Base-by-base conservation (phyloP, 1,284 basidiomycete genomes). In the Sphagnurus paluster region DNA sequence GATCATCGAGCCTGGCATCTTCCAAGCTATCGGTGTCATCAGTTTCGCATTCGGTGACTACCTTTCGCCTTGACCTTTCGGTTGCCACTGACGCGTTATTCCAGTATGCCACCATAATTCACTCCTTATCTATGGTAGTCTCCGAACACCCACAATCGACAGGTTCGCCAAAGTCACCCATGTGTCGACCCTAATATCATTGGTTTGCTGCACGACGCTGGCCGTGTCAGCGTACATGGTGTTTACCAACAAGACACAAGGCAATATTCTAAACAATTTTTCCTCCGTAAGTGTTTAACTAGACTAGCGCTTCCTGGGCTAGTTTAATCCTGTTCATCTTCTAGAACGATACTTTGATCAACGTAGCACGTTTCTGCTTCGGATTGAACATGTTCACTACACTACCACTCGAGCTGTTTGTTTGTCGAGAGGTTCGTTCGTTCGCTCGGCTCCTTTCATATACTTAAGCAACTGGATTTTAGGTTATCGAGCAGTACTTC, bases 351-450 rank as follows among this genome's bases (percentile, higher is more conserved):
- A 81, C 84, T 20, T 59, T 96, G 46, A 94, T 96, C 68, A 96
- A 98, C 63, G 77, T 98, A 44, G 96, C 96, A 5, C 80, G 95
- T 17, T 92, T 98, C 58, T 93, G 90, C 60, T 98, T 99, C 60
- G 96, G 96, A 4, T 68, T 96, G 50, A 99, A 99, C 69, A 99
- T 99, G 96, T 96, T 97, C 59, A 97, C 95, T 1, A 99, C 96
- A 0, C 79, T 95, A 14, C 93, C 93, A 0, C 74, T 98, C 39
- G 93, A 98, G 61, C 75, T 93, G 16, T 97, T 98, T 62, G 93
- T 98, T 11, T 97, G 94, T 60, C 79, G 93, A 70, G 93, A 98
- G 75, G 92, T 88, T 49, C 52, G 60, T 33, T 40, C 28, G 17
- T 34, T n/a, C 7, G 24, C n/a, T n/a, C 4, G 13, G 26, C 41